A percentile compares a stretch with the other conserved stretches of the same genome.
Evolutionary conservation across 2,329 filamentous ascomycete species (phyloP).

Genomic region (Penicillium sclerotiorum): DNA sequence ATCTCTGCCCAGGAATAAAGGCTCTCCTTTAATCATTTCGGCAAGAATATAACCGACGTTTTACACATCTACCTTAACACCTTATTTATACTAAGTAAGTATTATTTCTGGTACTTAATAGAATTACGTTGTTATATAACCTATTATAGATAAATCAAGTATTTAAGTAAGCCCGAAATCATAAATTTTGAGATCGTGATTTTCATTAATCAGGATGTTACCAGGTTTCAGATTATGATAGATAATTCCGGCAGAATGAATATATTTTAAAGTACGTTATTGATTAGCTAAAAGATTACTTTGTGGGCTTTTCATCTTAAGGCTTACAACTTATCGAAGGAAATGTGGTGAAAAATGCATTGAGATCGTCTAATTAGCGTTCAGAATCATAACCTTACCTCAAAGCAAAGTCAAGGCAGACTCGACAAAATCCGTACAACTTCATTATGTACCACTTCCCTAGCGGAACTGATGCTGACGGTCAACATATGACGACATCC

Average conservation of each 20-base stretch:
- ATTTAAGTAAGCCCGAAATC: conserved; percentile 97
- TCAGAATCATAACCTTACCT: no score
- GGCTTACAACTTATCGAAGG: no score
- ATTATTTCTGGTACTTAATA: conserved; percentile 99
- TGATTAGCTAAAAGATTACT: no score
- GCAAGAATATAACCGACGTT: conserved; percentile 98
- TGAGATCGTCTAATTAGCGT: no score
- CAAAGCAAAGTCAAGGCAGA: no score
- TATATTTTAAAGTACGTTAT: conserved; percentile 95
- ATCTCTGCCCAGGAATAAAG: conserved; percentile 95
- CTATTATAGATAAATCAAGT: conserved; percentile 98
- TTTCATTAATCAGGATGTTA: conserved; percentile 99
- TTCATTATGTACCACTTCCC: no score
- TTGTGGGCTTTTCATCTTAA: no score
- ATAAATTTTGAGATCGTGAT: conserved; percentile 99
- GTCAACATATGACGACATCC: no score
- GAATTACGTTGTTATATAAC: conserved; percentile 97
- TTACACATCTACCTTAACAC: conserved; percentile 98
- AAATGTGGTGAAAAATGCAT: no score
- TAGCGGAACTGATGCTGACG: no score
- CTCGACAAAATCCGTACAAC: no score
- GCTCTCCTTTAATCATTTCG: conserved; percentile 97
- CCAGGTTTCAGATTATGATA: conserved; percentile 97
- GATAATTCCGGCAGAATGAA: conserved; percentile 95
- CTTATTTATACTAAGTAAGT: conserved; percentile 99